Evolutionary conservation across 2,329 filamentous ascomycete species (phyloP).

Genomic region (Emydomyces testavorans): DNA sequence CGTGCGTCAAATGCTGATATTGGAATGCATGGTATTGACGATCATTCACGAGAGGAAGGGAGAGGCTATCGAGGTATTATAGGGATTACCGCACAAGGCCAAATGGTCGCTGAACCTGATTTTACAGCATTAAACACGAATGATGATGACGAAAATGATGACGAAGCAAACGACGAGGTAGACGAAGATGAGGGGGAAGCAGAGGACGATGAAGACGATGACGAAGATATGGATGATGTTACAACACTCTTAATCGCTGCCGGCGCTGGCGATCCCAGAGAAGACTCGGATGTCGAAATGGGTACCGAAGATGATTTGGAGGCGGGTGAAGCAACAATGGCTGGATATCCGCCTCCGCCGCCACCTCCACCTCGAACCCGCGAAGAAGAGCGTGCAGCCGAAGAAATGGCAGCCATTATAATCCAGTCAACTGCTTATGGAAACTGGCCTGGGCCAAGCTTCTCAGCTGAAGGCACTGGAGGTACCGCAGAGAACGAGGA

Average conservation of each 20-base stretch:
- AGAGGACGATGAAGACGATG: conserved; percentile 30
- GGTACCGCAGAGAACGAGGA: neutral
- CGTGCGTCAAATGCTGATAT: conserved; percentile 66
- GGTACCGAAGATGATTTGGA: conserved; percentile 57
- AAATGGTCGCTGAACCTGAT: conserved; percentile 28
- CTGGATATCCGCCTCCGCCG: conserved; percentile 57
- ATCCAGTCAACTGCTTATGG: neutral
- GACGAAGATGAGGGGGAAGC: conserved; percentile 33
- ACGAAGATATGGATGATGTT: conserved; percentile 16
- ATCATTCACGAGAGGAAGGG: conserved; percentile 54
- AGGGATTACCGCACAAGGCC: conserved; percentile 28
- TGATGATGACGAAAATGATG: conserved; percentile 32
- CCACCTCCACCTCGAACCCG: conserved; percentile 51
- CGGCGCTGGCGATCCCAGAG: conserved; percentile 36
- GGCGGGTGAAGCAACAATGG: conserved; percentile 64
- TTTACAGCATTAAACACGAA: conserved; percentile 28
- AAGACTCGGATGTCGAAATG: conserved; percentile 42
- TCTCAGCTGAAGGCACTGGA: neutral
- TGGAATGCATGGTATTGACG: conserved; percentile 67
- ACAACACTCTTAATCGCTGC: conserved; percentile 25
- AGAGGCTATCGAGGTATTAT: conserved; percentile 4
- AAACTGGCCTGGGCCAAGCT: neutral
- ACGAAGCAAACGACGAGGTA: conserved; percentile 33
- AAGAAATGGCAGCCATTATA: neutral
- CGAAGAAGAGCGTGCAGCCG: conserved; percentile 1